Percentiles rank a stretch among this genome's conserved stretches.
These are phyloP conservation scores for Tranzscheliella williamsii DNA, from an alignment of 1,284 basidiomycete species.

Conservation along the genomic window DNA sequence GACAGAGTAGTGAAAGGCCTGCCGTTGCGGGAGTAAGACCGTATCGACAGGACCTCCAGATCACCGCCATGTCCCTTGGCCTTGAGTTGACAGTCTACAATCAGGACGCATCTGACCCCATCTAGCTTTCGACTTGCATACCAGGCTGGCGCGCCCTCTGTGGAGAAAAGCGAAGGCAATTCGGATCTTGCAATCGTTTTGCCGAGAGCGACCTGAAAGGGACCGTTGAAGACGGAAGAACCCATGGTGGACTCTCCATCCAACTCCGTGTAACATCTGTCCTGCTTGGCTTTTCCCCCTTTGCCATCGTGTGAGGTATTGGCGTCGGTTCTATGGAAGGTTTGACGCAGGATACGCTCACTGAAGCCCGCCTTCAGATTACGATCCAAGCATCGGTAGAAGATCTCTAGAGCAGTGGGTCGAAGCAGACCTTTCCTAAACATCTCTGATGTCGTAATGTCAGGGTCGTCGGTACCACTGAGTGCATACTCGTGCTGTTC, in stretches of 20 bases:
- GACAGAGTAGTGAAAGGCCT: constrained; percentile 22
- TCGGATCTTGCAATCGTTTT: constrained; percentile 13
- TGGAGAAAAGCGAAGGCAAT: constrained; percentile 10
- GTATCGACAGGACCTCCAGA: constrained; percentile 14
- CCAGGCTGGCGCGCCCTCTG: constrained; percentile 16
- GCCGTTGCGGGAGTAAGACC: constrained; percentile 36
- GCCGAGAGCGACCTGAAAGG: constrained; percentile 39
- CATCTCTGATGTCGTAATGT: constrained; percentile 12
- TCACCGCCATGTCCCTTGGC: neutral
- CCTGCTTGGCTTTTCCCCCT: neutral
- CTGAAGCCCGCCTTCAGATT: constrained; percentile 45
- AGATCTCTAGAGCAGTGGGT: constrained; percentile 34
- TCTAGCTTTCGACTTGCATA: constrained; percentile 48
- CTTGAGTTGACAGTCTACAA: constrained; percentile 2
- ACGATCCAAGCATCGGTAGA: constrained; percentile 47
- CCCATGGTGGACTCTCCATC: no score
- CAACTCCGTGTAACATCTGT: no score
- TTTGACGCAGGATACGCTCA: constrained; percentile 18
- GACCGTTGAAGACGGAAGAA: constrained; percentile 2
- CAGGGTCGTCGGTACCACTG: constrained; percentile 7
- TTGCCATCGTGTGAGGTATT: neutral
- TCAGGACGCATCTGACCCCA: constrained; percentile 42
- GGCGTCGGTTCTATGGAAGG: constrained; percentile 2
- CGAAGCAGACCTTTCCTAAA: constrained; percentile 15
- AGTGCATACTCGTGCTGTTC: constrained; percentile 30